phyloP scores from a whole-genome alignment of 352 stramenopile species.

The Pythium brachiatum region DNA sequence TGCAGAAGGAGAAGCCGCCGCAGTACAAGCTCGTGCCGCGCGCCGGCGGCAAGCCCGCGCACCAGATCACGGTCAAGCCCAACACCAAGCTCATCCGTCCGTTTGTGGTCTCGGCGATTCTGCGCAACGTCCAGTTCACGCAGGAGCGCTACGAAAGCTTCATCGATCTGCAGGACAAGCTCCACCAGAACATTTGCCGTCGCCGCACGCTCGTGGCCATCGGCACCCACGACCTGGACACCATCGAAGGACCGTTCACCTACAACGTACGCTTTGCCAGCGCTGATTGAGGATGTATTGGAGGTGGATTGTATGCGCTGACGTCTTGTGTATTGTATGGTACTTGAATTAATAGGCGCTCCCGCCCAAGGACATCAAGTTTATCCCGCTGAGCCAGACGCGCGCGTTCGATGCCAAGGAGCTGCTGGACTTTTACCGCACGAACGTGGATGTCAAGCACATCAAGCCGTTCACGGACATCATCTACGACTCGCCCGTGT shows the following conservation, averaged over 20 bases:
- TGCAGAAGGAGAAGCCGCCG: slow-evolving; percentile 93
- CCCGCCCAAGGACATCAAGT: slow-evolving; percentile 93
- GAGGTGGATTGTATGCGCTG: background rate
- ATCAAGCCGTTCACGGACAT: slow-evolving; percentile 99
- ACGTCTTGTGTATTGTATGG: background rate
- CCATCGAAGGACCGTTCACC: slow-evolving; percentile 92
- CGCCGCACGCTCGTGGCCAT: slow-evolving; percentile 99
- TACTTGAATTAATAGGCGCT: slow-evolving; percentile 62
- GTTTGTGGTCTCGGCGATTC: slow-evolving; percentile 97
- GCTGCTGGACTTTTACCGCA: slow-evolving; percentile 96
- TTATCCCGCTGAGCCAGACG: slow-evolving; percentile 93
- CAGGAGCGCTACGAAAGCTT: slow-evolving; percentile 97
- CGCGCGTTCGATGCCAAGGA: slow-evolving; percentile 92
- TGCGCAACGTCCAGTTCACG: slow-evolving; percentile 96
- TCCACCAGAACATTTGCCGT: slow-evolving; percentile 99
- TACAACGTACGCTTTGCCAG: slow-evolving; percentile 63
- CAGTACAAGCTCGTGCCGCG: slow-evolving; percentile 74
- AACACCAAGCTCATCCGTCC: slow-evolving; percentile 92
- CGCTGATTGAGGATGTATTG: background rate
- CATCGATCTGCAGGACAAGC: slow-evolving; percentile 99
- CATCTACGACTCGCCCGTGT: slow-evolving; percentile 98
- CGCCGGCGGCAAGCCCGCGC: slow-evolving; percentile 43
- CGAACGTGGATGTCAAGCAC: slow-evolving; percentile 94
- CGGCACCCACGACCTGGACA: slow-evolving; percentile 99
- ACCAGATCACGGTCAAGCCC: slow-evolving; percentile 86